Evolutionary conservation across 2,329 filamentous ascomycete species (phyloP).

Genomic region (Alternaria triticimaculans): DNA sequence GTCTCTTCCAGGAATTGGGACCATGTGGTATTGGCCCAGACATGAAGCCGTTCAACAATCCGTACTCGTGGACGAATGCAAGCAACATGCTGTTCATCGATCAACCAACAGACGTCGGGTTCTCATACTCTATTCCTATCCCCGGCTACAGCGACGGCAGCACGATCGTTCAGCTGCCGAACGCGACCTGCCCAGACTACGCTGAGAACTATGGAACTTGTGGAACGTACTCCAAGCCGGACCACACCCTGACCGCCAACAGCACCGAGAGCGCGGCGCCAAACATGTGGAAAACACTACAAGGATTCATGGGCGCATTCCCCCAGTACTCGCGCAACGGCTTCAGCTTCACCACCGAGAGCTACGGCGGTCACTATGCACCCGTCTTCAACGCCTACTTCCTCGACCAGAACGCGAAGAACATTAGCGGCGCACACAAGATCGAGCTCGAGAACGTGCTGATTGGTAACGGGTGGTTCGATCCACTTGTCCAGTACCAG

Average conservation of each 20-base stretch:
- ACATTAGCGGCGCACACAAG: conserved; percentile 53
- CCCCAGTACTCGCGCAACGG: conserved; percentile 54
- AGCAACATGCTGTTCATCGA: conserved; percentile 75
- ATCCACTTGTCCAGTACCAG: conserved; percentile 63
- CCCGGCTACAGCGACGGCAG: conserved; percentile 48
- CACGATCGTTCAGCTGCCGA: conserved; percentile 54
- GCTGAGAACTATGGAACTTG: conserved; percentile 53
- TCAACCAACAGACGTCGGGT: conserved; percentile 66
- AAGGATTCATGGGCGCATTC: conserved; percentile 69
- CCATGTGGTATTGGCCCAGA: conserved; percentile 60
- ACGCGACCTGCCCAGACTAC: conserved; percentile 59
- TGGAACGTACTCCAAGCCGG: conserved; percentile 63
- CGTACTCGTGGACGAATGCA: conserved; percentile 68
- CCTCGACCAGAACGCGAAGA: conserved; percentile 54
- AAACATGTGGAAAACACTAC: conserved; percentile 66
- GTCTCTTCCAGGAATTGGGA: conserved; percentile 59
- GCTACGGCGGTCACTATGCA: conserved; percentile 65
- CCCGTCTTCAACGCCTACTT: conserved; percentile 62
- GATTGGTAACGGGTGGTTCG: conserved; percentile 67
- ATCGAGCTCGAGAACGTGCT: conserved; percentile 59
- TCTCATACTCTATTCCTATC: conserved; percentile 60
- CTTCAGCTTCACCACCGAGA: conserved; percentile 64
- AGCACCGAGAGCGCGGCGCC: conserved; percentile 61
- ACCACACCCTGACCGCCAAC: conserved; percentile 60
- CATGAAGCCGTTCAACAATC: conserved; percentile 62